Percentiles rank a stretch among this genome's conserved stretches.
Conservation (phyloP, 2,329 filamentous ascomycete genomes). For the Paramyrothecium sp. region DNA sequence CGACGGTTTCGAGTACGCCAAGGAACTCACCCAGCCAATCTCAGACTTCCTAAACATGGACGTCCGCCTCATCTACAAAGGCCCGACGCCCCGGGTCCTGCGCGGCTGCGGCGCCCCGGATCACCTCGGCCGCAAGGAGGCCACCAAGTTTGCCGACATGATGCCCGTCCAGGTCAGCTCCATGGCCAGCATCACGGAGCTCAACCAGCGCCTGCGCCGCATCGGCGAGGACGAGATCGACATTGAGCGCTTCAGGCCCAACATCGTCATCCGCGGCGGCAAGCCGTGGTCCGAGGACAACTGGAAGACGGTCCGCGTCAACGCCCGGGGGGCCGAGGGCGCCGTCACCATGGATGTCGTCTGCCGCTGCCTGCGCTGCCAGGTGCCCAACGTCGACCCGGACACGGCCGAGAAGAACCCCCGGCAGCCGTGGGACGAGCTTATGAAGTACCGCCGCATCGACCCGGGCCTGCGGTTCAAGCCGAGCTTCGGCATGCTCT, state of each 20-base stretch:
- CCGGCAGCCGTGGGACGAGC: conserved; percentile 59
- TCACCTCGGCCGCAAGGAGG: conserved; percentile 51
- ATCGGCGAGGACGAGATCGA: conserved; percentile 45
- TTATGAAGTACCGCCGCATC: conserved; percentile 59
- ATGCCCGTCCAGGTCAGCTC: conserved; percentile 55
- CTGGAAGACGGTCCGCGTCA: conserved; percentile 58
- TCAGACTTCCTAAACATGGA: conserved; percentile 53
- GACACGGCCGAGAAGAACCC: conserved; percentile 58
- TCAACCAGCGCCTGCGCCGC: conserved; percentile 49
- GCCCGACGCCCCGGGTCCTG: conserved; percentile 53
- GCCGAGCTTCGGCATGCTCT: conserved; percentile 67
- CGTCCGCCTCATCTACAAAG: conserved; percentile 61
- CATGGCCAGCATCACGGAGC: conserved; percentile 53
- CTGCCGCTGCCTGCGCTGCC: conserved; percentile 58
- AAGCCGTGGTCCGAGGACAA: conserved; percentile 61
- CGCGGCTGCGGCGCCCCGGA: conserved; percentile 53
- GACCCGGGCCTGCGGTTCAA: conserved; percentile 62
- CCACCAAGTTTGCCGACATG: conserved; percentile 59
- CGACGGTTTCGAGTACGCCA: conserved; percentile 53
- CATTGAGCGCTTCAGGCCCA: conserved; percentile 63
- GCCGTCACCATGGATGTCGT: conserved; percentile 53
- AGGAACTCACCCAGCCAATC: conserved; percentile 50
- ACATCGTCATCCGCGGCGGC: conserved; percentile 57
- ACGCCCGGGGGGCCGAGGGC: conserved; percentile 6
- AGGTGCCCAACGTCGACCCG: conserved; percentile 64